A percentile compares a stretch with the other conserved stretches of the same genome.
These are phyloP conservation scores for Populus tomentosa DNA, from an alignment of 441 rosid species.

Conservation along the genomic window DNA sequence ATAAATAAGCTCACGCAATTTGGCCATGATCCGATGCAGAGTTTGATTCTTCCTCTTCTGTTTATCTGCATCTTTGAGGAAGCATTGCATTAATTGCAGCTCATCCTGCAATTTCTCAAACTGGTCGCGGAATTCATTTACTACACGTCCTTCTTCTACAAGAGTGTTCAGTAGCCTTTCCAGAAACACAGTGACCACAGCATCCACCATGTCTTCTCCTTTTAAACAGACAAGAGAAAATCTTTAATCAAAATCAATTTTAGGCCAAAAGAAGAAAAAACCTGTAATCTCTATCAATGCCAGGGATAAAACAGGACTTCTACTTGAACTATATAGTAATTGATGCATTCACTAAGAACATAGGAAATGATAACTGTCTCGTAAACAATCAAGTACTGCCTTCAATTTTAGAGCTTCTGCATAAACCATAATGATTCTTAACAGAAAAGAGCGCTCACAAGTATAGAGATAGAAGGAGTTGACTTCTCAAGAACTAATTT, in stretches of 20 bases:
- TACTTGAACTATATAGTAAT: background rate
- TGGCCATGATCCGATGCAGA: conserved; percentile 25
- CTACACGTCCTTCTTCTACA: conserved; percentile 22
- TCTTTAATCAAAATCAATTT: conserved; percentile 5
- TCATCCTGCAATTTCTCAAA: conserved; percentile 31
- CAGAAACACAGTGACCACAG: conserved; percentile 30
- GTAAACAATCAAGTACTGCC: background rate
- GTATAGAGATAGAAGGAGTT: background rate
- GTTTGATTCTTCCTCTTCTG: conserved; percentile 30
- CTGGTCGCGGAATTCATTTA: conserved; percentile 28
- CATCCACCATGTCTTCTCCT: conserved; percentile 37
- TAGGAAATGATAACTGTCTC: background rate
- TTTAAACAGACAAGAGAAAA: background rate
- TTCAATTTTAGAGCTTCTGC: background rate
- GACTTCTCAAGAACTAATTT: background rate
- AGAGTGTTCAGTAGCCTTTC: conserved; percentile 31
- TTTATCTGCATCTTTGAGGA: conserved; percentile 42
- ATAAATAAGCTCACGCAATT: conserved; percentile 34
- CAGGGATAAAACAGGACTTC: background rate
- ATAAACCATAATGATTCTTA: background rate
- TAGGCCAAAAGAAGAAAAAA: background rate
- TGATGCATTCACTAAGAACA: background rate
- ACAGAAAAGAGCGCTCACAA: background rate
- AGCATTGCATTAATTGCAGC: conserved; percentile 34
- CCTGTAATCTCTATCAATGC: background rate